Percentiles rank a stretch among this genome's conserved stretches.
Conservation (phyloP, 495 filamentous ascomycete species). For the Trichocladium uniseriatum region DNA sequence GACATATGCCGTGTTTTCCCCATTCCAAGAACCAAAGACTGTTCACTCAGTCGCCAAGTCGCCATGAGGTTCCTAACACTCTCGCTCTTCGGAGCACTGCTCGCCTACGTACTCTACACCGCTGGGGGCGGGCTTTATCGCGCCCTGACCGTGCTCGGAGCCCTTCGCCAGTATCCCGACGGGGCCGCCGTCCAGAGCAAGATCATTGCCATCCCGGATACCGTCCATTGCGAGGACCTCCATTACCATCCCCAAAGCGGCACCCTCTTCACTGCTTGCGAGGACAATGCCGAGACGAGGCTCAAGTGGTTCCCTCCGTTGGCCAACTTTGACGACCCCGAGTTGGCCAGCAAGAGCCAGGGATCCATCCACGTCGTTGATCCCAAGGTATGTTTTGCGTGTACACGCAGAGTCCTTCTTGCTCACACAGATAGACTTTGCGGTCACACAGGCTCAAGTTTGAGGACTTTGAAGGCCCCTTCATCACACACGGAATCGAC, state of each 20-base stretch:
- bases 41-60: background rate
- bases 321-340: constrained; percentile 30
- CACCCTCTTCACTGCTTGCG: constrained; percentile 49
- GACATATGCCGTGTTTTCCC: too few species aligned
- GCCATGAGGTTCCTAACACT: constrained; percentile 13
- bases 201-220: constrained; percentile 39
- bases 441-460: constrained; percentile 39
- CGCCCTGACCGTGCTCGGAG: constrained; percentile 14
- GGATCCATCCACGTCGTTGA: constrained; percentile 49
- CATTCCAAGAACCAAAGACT: too few species aligned
- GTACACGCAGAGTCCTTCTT: background rate
- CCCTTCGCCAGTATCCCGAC: constrained; percentile 16
- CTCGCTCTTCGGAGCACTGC: constrained; percentile 15
- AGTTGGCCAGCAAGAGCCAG: constrained; percentile 18
- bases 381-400: constrained; percentile 32
- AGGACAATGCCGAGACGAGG: constrained; percentile 36
- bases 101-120: constrained; percentile 15
- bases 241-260: constrained; percentile 44
- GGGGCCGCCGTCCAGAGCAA: constrained; percentile 10
- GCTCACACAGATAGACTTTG: constrained; percentile 35
- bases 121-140: constrained; percentile 6
- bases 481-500: constrained; percentile 54
- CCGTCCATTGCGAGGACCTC: constrained; percentile 50
- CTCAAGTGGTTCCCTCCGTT: constrained; percentile 50
- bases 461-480: constrained; percentile 43